phyloP scores from a whole-genome alignment of 192 early-diverging fungal species.

The Polychytrium aggregatum region DNA sequence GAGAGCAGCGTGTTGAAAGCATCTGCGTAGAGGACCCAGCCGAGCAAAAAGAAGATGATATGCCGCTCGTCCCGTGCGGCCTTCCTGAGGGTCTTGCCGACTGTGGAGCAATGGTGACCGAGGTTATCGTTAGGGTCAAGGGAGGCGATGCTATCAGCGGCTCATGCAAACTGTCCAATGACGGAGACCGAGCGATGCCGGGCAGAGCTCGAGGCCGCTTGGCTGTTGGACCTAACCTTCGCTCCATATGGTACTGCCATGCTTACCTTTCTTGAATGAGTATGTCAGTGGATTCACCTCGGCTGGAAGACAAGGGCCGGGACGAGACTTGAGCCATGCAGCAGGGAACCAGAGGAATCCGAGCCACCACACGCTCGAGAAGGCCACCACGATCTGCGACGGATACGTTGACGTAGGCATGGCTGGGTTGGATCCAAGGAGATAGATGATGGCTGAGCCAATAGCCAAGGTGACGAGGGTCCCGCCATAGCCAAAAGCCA shows the following conservation, averaged over 20 bases:
- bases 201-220: too few species aligned
- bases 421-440: constrained; percentile 1
- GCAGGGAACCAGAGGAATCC: constrained; percentile 5
- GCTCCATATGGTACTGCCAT: too few species aligned
- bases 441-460: constrained; percentile 2
- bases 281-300: constrained; percentile 10
- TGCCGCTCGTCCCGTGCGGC: constrained; percentile 4
- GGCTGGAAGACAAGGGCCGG: constrained; percentile 23
- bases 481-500: constrained; percentile 9
- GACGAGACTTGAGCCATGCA: constrained; percentile 9
- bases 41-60: constrained; percentile 22
- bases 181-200: too few species aligned
- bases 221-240: too few species aligned
- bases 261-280: constrained; percentile 13
- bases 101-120: too few species aligned
- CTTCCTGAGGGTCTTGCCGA: constrained; percentile 2
- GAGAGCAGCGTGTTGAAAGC: constrained; percentile 16
- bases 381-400: constrained; percentile 14
- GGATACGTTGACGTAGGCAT: too few species aligned
- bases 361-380: constrained; percentile 16
- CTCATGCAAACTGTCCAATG: too few species aligned
- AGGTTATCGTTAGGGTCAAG: too few species aligned
- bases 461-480: constrained; percentile 9
- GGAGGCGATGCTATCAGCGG: too few species aligned
- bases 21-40: constrained; percentile 24